Base-by-base conservation (phyloP, 2,329 filamentous ascomycete species). In the Elsinoe australis region DNA sequence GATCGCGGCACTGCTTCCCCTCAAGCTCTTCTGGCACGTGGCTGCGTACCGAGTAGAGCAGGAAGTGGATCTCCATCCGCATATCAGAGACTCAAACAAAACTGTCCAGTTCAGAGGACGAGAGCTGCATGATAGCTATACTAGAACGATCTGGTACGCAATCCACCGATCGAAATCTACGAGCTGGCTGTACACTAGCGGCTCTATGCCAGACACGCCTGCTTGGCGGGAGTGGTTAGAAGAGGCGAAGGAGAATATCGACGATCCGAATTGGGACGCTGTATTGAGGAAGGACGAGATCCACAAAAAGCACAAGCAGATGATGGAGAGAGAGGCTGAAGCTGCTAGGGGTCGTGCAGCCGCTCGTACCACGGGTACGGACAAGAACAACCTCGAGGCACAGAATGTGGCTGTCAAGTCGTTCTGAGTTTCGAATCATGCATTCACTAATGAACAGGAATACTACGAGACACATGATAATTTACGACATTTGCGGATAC, bases 221-320 rank as follows among this genome's bases (percentile, higher is more conserved):
- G 26, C 26, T 22, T 44, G 39, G 39, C n/a, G 39, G 12, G 19
- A 44, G 15, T 44, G 39, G 39, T n/a, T 44, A 15, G n/a, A 29
- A 14, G 39, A 44, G 39, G 39, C 39, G 7, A 26, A 29, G 39
- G 19, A 44, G 26, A 29, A 44, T 18, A 31, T 44, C 4, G 24
- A 44, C n/a, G 24, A 44, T 21, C 17, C 39, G 26, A 31, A 44
- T 19, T 44, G 39, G 39, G 39, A 44, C 19, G 39, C 39, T 31
- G 39, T 44, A 9, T 12, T n/a, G 39, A 44, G 39, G 24, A 44
- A 44, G 39, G 39, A 44, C 19, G 22, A 7, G 1, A 24, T 44
- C 19, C 15, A 29, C 5, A 17, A 8, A 5, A 24, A 44, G 21
- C 31, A 15, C n/a, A 44, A 44, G 26, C 21, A 15, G 24, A 44